Conservation (phyloP, 2,329 filamentous ascomycete species). For the Mycosphaerelloides madeirae region DNA sequence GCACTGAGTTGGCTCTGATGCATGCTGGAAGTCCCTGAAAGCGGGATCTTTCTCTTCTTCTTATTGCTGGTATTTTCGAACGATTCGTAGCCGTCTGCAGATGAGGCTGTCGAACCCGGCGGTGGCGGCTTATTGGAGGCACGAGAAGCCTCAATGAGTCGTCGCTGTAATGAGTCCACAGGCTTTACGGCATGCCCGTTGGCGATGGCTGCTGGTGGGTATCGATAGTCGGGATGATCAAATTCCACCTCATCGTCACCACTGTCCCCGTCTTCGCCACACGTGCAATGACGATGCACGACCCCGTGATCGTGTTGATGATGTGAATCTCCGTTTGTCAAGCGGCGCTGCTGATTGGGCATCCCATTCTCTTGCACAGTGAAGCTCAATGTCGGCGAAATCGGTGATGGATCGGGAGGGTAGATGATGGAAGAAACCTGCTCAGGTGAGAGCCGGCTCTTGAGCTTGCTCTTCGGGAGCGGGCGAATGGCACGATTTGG, state of each 20-base stretch:
- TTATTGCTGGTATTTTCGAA: constrained; percentile 99
- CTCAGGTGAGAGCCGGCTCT: constrained; percentile 81
- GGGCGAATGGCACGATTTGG: constrained; percentile 90
- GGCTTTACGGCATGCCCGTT: constrained; percentile 22
- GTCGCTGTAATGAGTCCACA: constrained; percentile 31
- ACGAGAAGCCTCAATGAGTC: constrained; percentile 34
- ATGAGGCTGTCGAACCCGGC: constrained; percentile 59
- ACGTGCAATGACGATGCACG: constrained; percentile 38
- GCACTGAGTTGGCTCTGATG: constrained; percentile 57
- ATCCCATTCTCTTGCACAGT: constrained; percentile 20
- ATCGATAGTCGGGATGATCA: constrained; percentile 37
- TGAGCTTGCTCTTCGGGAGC: constrained; percentile 80
- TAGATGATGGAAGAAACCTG: constrained; percentile 77
- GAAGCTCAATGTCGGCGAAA: constrained; percentile 44
- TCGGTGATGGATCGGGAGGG: constrained; percentile 67
- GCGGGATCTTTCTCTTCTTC: constrained; percentile 97
- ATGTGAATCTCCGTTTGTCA: constrained; percentile 22
- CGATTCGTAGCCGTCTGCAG: constrained; percentile 85
- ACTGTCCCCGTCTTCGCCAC: constrained; percentile 52
- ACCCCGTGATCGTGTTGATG: constrained; percentile 28
- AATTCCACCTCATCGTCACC: constrained; percentile 55
- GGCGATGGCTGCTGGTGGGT: constrained; percentile 36
- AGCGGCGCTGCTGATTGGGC: constrained; percentile 17
- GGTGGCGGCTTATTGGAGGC: constrained; percentile 30
- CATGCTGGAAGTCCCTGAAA: constrained; percentile 65